Conservation (phyloP, 441 rosid species). For the Bruguiera hainesii region DNA sequence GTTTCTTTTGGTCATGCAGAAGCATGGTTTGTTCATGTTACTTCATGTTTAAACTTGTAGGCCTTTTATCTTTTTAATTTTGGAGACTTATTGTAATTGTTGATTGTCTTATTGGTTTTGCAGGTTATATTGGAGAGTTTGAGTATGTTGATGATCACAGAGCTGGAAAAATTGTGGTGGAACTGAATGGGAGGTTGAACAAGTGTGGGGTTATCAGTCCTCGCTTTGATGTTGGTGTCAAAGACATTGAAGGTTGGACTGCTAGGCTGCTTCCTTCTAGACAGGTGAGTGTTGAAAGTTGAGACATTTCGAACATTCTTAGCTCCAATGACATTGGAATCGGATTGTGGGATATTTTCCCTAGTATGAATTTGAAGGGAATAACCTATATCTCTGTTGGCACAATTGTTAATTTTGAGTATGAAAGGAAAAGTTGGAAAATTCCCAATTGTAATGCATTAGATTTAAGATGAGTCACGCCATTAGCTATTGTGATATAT, state of each 20-base stretch:
- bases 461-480: background rate
- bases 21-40: conserved; percentile 42
- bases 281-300: conserved; percentile 33
- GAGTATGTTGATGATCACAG: conserved; percentile 63
- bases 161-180: conserved; percentile 56
- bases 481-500: too few relatives aligned
- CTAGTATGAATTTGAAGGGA: too few relatives aligned
- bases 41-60: background rate
- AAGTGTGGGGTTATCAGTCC: conserved; percentile 70
- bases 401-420: too few relatives aligned
- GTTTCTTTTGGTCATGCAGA: conserved; percentile 62
- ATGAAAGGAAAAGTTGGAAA: too few relatives aligned
- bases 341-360: too few relatives aligned
- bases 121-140: conserved; percentile 63
- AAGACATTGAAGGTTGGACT: conserved; percentile 66
- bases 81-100: background rate
- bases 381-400: too few relatives aligned
- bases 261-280: conserved; percentile 62
- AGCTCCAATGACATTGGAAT: too few relatives aligned
- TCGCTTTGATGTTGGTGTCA: conserved; percentile 53
- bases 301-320: too few relatives aligned
- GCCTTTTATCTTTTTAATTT: background rate
- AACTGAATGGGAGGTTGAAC: conserved; percentile 55
- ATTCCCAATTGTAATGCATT: too few relatives aligned
- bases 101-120: background rate